Conservation (phyloP, 2,329 filamentous ascomycete species). For the Apiospora sp. region DNA sequence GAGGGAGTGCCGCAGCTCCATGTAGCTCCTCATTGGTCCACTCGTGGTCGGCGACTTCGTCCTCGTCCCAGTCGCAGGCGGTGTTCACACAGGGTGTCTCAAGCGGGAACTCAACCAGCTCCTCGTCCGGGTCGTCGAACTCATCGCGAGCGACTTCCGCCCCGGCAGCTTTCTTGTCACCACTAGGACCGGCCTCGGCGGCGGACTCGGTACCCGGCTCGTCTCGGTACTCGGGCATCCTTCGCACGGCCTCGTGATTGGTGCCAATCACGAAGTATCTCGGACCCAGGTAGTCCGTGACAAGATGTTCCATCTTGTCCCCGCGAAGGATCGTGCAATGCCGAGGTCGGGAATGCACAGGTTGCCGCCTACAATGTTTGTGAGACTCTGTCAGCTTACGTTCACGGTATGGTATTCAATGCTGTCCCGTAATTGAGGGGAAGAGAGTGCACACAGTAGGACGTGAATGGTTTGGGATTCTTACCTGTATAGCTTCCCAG, state of each 20-base stretch:
- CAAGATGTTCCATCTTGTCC: conserved; percentile 30
- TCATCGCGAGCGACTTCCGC: too few species aligned
- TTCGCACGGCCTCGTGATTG: conserved; percentile 25
- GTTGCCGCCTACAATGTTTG: background rate
- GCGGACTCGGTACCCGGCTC: too few species aligned
- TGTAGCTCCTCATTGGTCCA: conserved; percentile 27
- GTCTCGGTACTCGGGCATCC: too few species aligned
- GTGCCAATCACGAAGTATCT: conserved; percentile 34
- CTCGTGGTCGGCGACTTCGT: conserved; percentile 13
- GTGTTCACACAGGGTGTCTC: conserved; percentile 24
- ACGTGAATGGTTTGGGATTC: background rate
- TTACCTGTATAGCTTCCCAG: background rate
- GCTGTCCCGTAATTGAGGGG: too few species aligned
- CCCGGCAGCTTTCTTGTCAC: too few species aligned
- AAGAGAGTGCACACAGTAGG: too few species aligned
- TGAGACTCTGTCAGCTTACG: background rate
- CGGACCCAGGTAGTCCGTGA: conserved; percentile 28
- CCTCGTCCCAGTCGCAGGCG: conserved; percentile 23
- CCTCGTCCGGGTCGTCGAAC: too few species aligned
- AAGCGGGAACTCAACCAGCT: background rate
- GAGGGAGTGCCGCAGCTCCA: conserved; percentile 13
- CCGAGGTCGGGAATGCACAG: conserved; percentile 23
- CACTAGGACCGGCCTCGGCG: too few species aligned
- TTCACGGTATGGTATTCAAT: too few species aligned
- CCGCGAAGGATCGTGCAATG: conserved; percentile 31